Evolutionary conservation across 2,329 filamentous ascomycete genomes (phyloP).

Genomic region (Paraphoma sp.): DNA sequence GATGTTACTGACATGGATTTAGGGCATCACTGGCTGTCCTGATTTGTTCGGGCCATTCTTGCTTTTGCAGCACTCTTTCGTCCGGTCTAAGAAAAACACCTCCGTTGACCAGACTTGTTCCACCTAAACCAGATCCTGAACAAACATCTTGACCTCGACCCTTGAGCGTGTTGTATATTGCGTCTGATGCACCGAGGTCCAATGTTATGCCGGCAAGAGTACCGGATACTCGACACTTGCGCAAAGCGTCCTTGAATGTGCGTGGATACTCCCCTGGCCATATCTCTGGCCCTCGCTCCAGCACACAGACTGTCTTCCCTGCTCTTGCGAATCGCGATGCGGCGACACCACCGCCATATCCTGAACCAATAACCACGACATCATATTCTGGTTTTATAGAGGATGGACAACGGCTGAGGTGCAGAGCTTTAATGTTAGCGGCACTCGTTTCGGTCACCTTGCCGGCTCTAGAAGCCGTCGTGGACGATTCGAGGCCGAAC

Average conservation of each 20-base stretch:
- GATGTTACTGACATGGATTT: constrained; percentile 37
- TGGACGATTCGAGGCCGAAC: neutral
- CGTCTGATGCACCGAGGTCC: constrained; percentile 61
- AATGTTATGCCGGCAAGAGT: constrained; percentile 51
- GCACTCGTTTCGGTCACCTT: neutral
- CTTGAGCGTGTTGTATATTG: constrained; percentile 68
- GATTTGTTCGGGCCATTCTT: constrained; percentile 67
- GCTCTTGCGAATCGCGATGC: constrained; percentile 69
- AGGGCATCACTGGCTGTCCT: constrained; percentile 28
- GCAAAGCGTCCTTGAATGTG: constrained; percentile 54
- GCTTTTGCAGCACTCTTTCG: constrained; percentile 58
- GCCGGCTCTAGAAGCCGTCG: neutral
- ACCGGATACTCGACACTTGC: constrained; percentile 65
- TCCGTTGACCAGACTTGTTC: constrained; percentile 14
- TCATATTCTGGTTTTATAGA: constrained; percentile 65
- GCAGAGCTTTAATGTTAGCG: neutral
- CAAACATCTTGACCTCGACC: constrained; percentile 70
- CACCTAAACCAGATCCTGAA: constrained; percentile 60
- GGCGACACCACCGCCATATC: constrained; percentile 72
- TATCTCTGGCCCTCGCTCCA: constrained; percentile 69
- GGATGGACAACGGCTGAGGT: neutral
- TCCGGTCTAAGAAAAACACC: constrained; percentile 64
- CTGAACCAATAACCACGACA: constrained; percentile 71
- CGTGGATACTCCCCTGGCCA: constrained; percentile 71
- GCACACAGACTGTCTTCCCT: constrained; percentile 66